phyloP scores from a whole-genome alignment of 2,329 filamentous ascomycete genomes.

The Daldinia sp. region DNA sequence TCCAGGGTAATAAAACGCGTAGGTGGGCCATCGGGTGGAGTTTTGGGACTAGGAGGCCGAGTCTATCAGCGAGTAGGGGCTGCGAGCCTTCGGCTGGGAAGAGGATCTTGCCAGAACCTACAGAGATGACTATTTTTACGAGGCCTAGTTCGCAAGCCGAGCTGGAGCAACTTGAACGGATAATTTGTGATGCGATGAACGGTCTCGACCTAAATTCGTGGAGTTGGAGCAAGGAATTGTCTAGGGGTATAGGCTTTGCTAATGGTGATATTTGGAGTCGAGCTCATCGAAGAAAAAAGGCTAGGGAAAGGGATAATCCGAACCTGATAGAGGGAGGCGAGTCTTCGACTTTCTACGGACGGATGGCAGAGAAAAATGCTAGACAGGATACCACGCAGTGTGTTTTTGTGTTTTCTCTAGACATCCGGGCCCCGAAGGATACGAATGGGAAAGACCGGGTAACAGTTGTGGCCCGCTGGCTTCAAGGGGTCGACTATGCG shows the following conservation, averaged over 20 bases:
- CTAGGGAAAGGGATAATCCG: constrained; percentile 46
- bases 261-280: constrained; percentile 81
- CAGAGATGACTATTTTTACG: constrained; percentile 51
- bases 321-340: constrained; percentile 23
- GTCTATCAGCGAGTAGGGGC: constrained; percentile 53
- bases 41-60: constrained; percentile 72
- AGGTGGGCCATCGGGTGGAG: constrained; percentile 93
- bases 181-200: constrained; percentile 54
- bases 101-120: constrained; percentile 54
- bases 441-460: constrained; percentile 51
- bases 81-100: constrained; percentile 52
- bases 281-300: constrained; percentile 71
- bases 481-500: constrained; percentile 75
- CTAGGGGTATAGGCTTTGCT: constrained; percentile 69
- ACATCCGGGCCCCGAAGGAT: constrained; percentile 52
- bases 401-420: constrained; percentile 66
- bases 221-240: constrained; percentile 64
- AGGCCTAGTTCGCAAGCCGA: constrained; percentile 44
- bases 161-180: constrained; percentile 44
- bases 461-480: constrained; percentile 69
- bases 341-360: background rate
- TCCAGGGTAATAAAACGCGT: constrained; percentile 79
- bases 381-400: constrained; percentile 51
- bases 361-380: constrained; percentile 19
- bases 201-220: constrained; percentile 68